Percentiles rank a stretch among this genome's conserved stretches.
Evolutionary conservation across 2,329 filamentous ascomycete genomes (phyloP).

Genomic region (Tolypocladium guangdongense): DNA sequence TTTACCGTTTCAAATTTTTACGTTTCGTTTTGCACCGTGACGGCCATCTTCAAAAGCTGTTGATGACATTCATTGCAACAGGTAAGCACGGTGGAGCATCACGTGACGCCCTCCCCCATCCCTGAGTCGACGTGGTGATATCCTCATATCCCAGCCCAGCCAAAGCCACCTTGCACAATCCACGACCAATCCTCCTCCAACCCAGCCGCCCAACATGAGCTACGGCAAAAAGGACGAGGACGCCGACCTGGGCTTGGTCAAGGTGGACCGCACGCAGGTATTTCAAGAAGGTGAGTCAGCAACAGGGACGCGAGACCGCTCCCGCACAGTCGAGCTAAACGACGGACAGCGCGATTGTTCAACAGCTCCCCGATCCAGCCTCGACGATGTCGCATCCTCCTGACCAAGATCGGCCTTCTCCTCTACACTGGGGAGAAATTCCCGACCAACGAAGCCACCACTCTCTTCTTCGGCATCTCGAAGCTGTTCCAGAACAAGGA

Average conservation of each 20-base stretch:
- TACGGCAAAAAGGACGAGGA: slow-evolving; percentile 99
- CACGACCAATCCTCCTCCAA: slow-evolving; percentile 17
- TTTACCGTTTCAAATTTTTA: neutral
- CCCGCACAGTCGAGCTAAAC: slow-evolving; percentile 24
- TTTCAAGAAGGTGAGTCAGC: slow-evolving; percentile 83
- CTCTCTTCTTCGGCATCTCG: slow-evolving; percentile 96
- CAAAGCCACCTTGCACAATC: slow-evolving; percentile 21
- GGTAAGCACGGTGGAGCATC: slow-evolving; percentile 12
- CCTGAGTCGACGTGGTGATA: slow-evolving; percentile 29
- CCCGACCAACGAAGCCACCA: slow-evolving; percentile 92
- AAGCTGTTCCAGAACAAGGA: slow-evolving; percentile 99
- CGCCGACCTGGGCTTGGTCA: slow-evolving; percentile 84
- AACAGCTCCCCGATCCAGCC: slow-evolving; percentile 96
- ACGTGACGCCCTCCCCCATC: slow-evolving; percentile 25
- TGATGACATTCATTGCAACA: neutral
- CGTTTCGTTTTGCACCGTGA: neutral
- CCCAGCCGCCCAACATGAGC: slow-evolving; percentile 58
- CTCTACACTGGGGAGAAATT: slow-evolving; percentile 96
- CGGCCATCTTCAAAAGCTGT: neutral
- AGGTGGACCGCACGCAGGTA: slow-evolving; percentile 93
- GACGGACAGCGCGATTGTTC: slow-evolving; percentile 73
- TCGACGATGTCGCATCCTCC: slow-evolving; percentile 89
- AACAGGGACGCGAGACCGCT: neutral
- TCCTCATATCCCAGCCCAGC: slow-evolving; percentile 14
- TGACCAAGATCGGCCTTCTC: slow-evolving; percentile 94